phyloP scores from a whole-genome alignment of 805 yeast genomes.

The Candida insectorum region DNA sequence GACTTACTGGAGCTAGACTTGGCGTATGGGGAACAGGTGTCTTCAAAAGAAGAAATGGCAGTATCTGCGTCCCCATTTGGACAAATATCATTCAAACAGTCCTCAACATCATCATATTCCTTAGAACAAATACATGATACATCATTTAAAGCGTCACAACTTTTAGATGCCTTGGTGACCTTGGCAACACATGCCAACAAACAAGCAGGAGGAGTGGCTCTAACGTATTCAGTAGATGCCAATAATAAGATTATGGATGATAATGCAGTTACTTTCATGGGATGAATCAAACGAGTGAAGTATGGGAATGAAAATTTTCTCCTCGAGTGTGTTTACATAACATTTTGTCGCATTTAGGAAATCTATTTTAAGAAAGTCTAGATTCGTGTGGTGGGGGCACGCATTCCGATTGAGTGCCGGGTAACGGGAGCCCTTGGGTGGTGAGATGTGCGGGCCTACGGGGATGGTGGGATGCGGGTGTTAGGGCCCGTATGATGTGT shows the following conservation, averaged over 20 bases:
- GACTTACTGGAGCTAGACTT: conserved; percentile 21
- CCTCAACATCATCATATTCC: conserved; percentile 49
- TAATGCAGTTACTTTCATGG: conserved; percentile 6
- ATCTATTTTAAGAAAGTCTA: too few relatives aligned
- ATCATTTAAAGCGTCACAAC: conserved; percentile 60
- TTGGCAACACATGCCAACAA: conserved; percentile 81
- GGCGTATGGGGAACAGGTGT: conserved; percentile 48
- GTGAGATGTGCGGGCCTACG: too few relatives aligned
- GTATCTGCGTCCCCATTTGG: conserved; percentile 56
- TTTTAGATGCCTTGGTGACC: conserved; percentile 55
- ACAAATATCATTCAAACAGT: conserved; percentile 67
- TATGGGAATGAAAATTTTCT: too few relatives aligned
- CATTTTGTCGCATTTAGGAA: too few relatives aligned
- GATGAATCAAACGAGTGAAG: too few relatives aligned
- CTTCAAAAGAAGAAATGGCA: conserved; percentile 59
- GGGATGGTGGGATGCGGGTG: too few relatives aligned
- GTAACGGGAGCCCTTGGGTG: too few relatives aligned
- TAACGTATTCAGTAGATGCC: conserved; percentile 31
- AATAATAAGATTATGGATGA: conserved; percentile 18
- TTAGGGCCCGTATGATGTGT: too few relatives aligned
- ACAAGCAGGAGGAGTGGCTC: conserved; percentile 88
- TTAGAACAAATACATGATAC: conserved; percentile 65
- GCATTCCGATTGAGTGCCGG: too few relatives aligned
- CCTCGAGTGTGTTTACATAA: too few relatives aligned
- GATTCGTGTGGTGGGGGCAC: too few relatives aligned